Percentiles rank a stretch among this genome's conserved stretches.
Conservation (phyloP, 2,329 filamentous ascomycete species). For the Corinectria fuckeliana region DNA sequence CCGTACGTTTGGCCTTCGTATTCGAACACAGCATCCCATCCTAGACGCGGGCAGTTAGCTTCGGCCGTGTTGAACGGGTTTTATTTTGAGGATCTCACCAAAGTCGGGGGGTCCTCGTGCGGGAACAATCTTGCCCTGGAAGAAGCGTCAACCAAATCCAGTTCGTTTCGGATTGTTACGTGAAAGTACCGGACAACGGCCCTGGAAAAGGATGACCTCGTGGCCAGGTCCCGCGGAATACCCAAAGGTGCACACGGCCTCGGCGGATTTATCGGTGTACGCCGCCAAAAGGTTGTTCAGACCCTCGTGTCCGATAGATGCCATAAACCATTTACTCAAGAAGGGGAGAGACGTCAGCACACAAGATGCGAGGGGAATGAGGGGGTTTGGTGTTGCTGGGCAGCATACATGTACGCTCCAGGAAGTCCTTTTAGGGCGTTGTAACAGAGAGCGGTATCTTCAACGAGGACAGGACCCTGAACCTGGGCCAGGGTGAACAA, state of each 20-base stretch:
- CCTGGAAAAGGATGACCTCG: slow-evolving; percentile 89
- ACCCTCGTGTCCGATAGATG: slow-evolving; percentile 79
- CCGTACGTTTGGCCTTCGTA: slow-evolving; percentile 82
- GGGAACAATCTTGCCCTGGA: slow-evolving; percentile 77
- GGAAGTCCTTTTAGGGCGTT: slow-evolving; percentile 89
- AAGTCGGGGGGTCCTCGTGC: slow-evolving; percentile 82
- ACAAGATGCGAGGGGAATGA: not conserved
- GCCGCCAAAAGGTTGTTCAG: slow-evolving; percentile 89
- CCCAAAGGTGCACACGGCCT: slow-evolving; percentile 95
- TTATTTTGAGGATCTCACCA: slow-evolving; percentile 60
- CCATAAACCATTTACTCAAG: slow-evolving; percentile 92
- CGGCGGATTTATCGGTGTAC: slow-evolving; percentile 88
- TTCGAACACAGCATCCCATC: slow-evolving; percentile 97
- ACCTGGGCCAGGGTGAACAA: slow-evolving; percentile 57
- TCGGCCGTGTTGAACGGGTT: not conserved
- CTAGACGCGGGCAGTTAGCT: slow-evolving; percentile 51
- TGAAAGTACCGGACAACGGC: slow-evolving; percentile 72
- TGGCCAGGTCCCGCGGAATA: slow-evolving; percentile 86
- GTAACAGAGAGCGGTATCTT: slow-evolving; percentile 96
- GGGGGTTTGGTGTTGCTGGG: not conserved
- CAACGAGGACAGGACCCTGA: slow-evolving; percentile 87
- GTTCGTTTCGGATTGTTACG: not conserved
- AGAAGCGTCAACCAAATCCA: not conserved
- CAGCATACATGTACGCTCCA: slow-evolving; percentile 88
- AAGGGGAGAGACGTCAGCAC: not conserved